Evolutionary conservation across 2,329 filamentous ascomycete species (phyloP).

Genomic region (Microdochium trichocladiopsis): DNA sequence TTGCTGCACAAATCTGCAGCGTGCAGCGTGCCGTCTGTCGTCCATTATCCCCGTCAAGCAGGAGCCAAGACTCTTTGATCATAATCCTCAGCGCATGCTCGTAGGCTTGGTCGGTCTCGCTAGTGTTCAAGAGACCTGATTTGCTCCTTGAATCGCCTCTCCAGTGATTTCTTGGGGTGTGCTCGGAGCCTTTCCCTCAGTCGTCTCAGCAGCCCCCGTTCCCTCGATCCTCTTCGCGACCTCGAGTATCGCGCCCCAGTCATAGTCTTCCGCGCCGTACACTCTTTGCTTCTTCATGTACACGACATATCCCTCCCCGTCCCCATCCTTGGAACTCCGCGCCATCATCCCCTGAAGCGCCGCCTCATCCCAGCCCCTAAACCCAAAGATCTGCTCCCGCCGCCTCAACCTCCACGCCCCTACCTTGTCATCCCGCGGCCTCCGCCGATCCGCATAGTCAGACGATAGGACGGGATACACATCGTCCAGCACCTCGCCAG

Average conservation of each 20-base stretch:
- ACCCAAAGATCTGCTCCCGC: conserved; percentile 4
- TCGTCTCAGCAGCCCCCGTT: no score
- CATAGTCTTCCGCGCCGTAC: conserved; percentile 11
- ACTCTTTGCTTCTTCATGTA: conserved; percentile 11
- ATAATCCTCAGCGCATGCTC: no score
- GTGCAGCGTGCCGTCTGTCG: no score
- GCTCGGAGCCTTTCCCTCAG: no score
- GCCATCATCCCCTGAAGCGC: not conserved
- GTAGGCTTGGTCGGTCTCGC: no score
- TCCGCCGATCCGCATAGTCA: conserved; percentile 7
- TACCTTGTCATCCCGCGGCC: not conserved
- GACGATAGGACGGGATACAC: conserved; percentile 8
- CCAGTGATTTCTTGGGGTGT: no score
- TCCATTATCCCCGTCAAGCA: no score
- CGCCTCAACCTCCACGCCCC: conserved; percentile 8
- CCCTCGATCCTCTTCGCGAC: not conserved
- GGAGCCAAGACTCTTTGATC: no score
- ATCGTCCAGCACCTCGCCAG: conserved; percentile 1
- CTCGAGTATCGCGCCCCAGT: not conserved
- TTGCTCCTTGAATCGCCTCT: no score
- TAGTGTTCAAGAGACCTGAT: no score
- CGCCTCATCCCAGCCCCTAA: not conserved
- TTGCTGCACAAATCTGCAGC: no score
- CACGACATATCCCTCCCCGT: conserved; percentile 3
- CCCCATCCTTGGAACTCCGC: not conserved